Base-by-base conservation (phyloP, 495 filamentous ascomycete species). In the Cairneyella variabilis region DNA sequence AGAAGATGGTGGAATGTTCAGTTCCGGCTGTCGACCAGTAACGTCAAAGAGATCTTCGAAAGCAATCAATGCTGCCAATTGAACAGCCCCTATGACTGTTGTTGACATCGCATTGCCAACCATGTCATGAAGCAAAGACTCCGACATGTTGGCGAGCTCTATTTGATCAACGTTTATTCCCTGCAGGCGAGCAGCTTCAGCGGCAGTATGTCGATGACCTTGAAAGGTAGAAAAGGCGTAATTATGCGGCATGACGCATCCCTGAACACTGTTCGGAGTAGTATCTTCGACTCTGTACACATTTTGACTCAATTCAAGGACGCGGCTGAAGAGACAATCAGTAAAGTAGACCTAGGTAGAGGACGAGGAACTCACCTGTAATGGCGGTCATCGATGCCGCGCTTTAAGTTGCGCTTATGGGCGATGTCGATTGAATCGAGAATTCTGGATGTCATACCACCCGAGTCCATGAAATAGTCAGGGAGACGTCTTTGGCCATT, bases 71-170 rank as follows among this genome's bases (percentile, higher is more conserved):
- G n/a, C n/a, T n/a, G n/a, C n/a, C n/a, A n/a, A n/a, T n/a, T n/a
- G n/a, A n/a, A n/a, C n/a, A n/a, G n/a, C 6, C 26, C 23, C 34
- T 4, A 91, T 81, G 7, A 89, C 84, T 0, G 89, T 86, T 3
- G 84, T 79, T 2, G 78, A 79, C 90, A 95, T 95, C 0, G 90
- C 90, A 62, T 95, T 95, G 0, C 90, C 90, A 2, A 86, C 87
- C 5, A 95, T 71, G 53, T 91, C 80, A 46, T 83, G 80, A 7
- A 90, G 70, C 23, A 93, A 73, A 9, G 70, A 69, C 34, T 87
- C 76, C 0, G 73, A 79, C 58, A 93, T 85, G 28, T 73, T 72
- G 1, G 80, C 83, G 4, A 91, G 67, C 1, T 83, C 66, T 12
- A 93, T 64, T 14, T 76, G 73, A 32, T 83, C 65, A 3, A 86